These are phyloP conservation scores for Acacia acuminata DNA, from an alignment of 306 rosid genomes.

Conservation along the genomic window DNA sequence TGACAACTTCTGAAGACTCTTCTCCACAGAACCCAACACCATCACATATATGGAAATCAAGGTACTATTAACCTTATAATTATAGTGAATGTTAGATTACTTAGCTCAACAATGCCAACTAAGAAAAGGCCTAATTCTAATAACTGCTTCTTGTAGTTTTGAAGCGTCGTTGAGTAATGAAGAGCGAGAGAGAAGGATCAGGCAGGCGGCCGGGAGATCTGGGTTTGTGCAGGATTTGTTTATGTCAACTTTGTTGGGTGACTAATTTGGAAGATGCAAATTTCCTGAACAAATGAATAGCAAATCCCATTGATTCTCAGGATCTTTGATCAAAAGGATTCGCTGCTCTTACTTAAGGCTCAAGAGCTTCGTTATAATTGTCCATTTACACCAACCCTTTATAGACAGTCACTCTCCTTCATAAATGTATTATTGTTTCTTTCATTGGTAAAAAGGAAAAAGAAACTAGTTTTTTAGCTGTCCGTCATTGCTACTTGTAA, in stretches of 20 bases:
- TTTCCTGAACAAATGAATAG: neutral
- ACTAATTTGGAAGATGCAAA: constrained; percentile 37
- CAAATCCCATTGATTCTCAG: neutral
- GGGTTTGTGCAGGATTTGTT: constrained; percentile 90
- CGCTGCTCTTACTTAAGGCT: neutral
- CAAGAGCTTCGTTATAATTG: neutral
- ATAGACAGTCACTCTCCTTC: neutral
- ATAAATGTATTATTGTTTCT: neutral
- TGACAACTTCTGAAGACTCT: constrained; percentile 59
- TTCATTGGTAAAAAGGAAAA: neutral
- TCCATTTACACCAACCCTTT: neutral
- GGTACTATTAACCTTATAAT: constrained; percentile 44
- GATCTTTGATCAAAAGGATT: neutral
- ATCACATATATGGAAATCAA: constrained; percentile 83
- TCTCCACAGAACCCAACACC: constrained; percentile 55
- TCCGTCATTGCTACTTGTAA: neutral
- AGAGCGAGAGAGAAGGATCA: constrained; percentile 80
- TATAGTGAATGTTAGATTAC: neutral
- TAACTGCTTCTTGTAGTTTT: constrained; percentile 40
- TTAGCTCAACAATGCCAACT: neutral
- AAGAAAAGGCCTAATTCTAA: neutral
- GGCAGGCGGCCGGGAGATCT: constrained; percentile 84
- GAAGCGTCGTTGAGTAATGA: constrained; percentile 85
- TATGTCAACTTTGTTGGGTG: constrained; percentile 63
- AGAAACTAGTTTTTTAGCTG: neutral